These are phyloP conservation scores for Cinnamomum chago DNA, from an alignment of 164 flowering plant species.

Conservation along the genomic window DNA sequence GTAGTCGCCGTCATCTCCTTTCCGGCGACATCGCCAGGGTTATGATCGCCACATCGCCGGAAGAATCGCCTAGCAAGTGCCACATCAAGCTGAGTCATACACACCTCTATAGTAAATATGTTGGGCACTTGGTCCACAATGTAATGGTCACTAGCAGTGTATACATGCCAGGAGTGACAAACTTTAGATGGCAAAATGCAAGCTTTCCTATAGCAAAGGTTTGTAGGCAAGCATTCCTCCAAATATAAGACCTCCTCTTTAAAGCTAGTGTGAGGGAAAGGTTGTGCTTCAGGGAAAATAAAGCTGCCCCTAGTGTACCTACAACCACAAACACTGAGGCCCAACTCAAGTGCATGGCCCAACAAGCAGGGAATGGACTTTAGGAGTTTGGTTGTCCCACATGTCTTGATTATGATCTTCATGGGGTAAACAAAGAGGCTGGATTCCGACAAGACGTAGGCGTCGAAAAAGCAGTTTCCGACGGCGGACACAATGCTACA, in stretches of 20 bases:
- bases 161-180: constrained; percentile 79
- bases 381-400: constrained; percentile 91
- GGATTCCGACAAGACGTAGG: constrained; percentile 94
- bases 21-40: constrained; percentile 53
- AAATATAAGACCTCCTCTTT: constrained; percentile 61
- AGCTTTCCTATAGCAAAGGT: constrained; percentile 51
- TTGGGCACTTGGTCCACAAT: neutral
- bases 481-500: constrained; percentile 88
- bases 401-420: constrained; percentile 86
- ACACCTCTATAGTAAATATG: constrained; percentile 67
- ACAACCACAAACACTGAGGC: constrained; percentile 39
- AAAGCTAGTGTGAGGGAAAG: constrained; percentile 76
- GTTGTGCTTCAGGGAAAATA: constrained; percentile 77
- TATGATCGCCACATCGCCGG: constrained; percentile 28
- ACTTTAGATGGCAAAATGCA: constrained; percentile 57
- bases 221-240: constrained; percentile 44
- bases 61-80: constrained; percentile 54
- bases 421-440: constrained; percentile 83
- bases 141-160: constrained; percentile 40
- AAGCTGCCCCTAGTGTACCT: constrained; percentile 88
- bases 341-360: constrained; percentile 42
- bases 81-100: constrained; percentile 86
- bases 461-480: constrained; percentile 59
- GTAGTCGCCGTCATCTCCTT: constrained; percentile 63
- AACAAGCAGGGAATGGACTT: constrained; percentile 70